Conservation (phyloP, 2,329 filamentous ascomycete genomes). For the Verticillium alfalfae region DNA sequence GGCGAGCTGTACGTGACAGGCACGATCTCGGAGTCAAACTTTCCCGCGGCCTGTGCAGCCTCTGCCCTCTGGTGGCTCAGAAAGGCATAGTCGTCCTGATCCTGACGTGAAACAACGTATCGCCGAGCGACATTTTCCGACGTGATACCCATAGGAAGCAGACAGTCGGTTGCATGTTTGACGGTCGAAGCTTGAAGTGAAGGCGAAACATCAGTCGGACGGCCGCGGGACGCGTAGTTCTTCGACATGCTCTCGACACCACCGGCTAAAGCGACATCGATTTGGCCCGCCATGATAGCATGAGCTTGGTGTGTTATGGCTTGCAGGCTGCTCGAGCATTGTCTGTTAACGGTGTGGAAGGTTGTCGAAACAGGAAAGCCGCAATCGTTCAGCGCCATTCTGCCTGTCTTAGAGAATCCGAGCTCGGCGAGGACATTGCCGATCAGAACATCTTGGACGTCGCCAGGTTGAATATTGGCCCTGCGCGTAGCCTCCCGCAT, state of each 20-base stretch:
- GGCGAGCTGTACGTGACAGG: slow-evolving; percentile 35
- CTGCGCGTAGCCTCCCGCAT: slow-evolving; percentile 45
- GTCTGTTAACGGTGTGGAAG: slow-evolving; percentile 63
- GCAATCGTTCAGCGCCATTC: slow-evolving; percentile 61
- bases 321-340: slow-evolving; percentile 57
- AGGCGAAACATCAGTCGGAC: background rate
- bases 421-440: slow-evolving; percentile 63
- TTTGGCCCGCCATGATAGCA: slow-evolving; percentile 53
- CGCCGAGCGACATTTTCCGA: slow-evolving; percentile 61
- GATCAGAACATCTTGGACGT: slow-evolving; percentile 59
- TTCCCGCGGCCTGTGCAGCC: slow-evolving; percentile 48
- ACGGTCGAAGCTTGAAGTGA: slow-evolving; percentile 41
- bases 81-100: slow-evolving; percentile 61
- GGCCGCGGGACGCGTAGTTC: slow-evolving; percentile 51
- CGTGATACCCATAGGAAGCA: slow-evolving; percentile 66
- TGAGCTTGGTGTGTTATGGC: slow-evolving; percentile 60
- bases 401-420: slow-evolving; percentile 61
- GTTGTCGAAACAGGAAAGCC: slow-evolving; percentile 54
- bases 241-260: slow-evolving; percentile 69
- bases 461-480: slow-evolving; percentile 15
- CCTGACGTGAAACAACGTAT: slow-evolving; percentile 51
- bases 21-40: slow-evolving; percentile 59
- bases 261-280: slow-evolving; percentile 56
- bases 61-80: slow-evolving; percentile 48
- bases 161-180: slow-evolving; percentile 57